Evolutionary conservation across 2,329 filamentous ascomycete species (phyloP), one percentile per base, ranked within the genome.

Genomic region (Xylariales sp.): DNA sequence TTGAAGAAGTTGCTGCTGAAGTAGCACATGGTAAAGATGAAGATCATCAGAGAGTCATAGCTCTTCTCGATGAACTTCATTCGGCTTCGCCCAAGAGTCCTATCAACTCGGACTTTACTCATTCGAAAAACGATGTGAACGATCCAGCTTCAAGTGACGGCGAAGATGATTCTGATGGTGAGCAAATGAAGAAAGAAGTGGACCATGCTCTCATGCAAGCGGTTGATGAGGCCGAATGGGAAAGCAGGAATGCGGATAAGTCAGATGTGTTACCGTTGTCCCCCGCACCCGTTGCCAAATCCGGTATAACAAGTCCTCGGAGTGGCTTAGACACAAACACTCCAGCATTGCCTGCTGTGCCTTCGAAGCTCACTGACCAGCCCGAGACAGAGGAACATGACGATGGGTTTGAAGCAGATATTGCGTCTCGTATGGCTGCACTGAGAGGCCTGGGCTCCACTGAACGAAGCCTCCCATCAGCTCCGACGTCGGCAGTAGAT

Each of bases 401-500:
- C 3, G 50, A 55, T 30, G 60, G 64, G 40, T 63, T 66, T 37
- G 64, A 64, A 20, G 62, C 68, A 34, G 66, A 68, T 41, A 70
- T 80, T 33, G 63, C 69, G 2, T 63, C 67, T 6, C 74, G 74
- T 34, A 66, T 79, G 49, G 72, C 73, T 3, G 71, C 69, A 5
- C 63, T 80, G 4, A 63, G 65, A 27, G 62, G 67, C 13, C 45
- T 65, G 29, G 48, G 40, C 3, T 31, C 44, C 2, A 21, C 41
- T 3, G 21, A 40, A 7, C 47, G 38, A n/a, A 23, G 33, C 5
- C 51, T 57, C 1, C 55, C 54, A 3, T 53, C 54, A 6, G 51
- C 29, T 37, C 59, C 40, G 40, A 55, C 40, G 10, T 49, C 54
- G 8, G 62, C 60, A 37, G 47, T 55, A 15, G 51, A 56, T 35